phyloP scores from a whole-genome alignment of 2,329 filamentous ascomycete genomes.

The Fusarium annulatum region DNA sequence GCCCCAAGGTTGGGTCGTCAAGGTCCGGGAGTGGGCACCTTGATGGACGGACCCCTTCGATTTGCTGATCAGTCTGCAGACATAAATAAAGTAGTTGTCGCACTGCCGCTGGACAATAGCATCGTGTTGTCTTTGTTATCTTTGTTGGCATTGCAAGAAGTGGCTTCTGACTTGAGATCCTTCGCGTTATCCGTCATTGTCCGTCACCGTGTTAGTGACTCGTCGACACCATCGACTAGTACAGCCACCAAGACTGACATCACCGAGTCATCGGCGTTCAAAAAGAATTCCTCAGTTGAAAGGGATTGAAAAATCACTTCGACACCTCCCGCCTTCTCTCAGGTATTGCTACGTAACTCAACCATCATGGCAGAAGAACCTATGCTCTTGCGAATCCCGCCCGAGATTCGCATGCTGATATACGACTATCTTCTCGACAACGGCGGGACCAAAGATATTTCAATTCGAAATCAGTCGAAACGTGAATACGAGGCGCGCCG shows the following conservation, averaged over 20 bases:
- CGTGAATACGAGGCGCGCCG: slow-evolving; percentile 37
- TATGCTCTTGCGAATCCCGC: slow-evolving; percentile 51
- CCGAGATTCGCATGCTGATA: slow-evolving; percentile 57
- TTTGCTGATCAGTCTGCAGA: slow-evolving; percentile 22
- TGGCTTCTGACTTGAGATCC: slow-evolving; percentile 37
- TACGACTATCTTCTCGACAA: slow-evolving; percentile 58
- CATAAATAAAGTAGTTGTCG: slow-evolving; percentile 35
- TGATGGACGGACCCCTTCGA: slow-evolving; percentile 38
- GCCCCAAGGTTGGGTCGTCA: slow-evolving; percentile 14
- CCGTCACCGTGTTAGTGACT: slow-evolving; percentile 19
- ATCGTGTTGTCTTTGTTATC: slow-evolving; percentile 21
- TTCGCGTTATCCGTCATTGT: slow-evolving; percentile 16
- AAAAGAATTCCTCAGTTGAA: not conserved
- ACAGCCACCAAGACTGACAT: slow-evolving; percentile 22
- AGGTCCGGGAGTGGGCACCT: slow-evolving; percentile 39
- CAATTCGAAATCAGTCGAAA: slow-evolving; percentile 53
- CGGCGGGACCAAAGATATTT: slow-evolving; percentile 51
- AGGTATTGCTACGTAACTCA: not conserved
- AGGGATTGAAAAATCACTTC: not conserved
- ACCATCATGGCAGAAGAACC: slow-evolving; percentile 37
- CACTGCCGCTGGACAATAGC: not conserved
- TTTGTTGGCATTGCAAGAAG: not conserved
- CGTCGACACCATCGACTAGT: slow-evolving; percentile 10
- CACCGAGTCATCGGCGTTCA: slow-evolving; percentile 11
- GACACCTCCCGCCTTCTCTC: not conserved